phyloP scores from a whole-genome alignment of 305 asterid species.

The Plantago rigida region DNA sequence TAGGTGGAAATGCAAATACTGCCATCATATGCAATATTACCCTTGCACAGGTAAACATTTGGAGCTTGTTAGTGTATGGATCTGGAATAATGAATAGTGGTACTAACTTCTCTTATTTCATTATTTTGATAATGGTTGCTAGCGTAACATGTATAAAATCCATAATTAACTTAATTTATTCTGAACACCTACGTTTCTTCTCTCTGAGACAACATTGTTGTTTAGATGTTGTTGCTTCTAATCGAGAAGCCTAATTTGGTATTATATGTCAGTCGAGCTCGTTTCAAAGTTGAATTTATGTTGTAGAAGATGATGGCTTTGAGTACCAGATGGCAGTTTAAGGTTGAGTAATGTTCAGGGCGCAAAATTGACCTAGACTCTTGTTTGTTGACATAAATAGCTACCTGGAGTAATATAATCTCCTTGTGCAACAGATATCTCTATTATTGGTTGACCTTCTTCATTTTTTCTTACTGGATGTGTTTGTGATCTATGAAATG shows the following conservation, averaged over 20 bases:
- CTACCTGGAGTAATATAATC: not conserved
- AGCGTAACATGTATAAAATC: constrained; percentile 10
- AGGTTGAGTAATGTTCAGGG: not conserved
- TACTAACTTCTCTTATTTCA: constrained; percentile 1
- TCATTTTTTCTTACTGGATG: not conserved
- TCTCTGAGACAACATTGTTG: constrained; percentile 3
- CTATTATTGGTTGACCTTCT: not conserved
- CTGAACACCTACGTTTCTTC: not conserved
- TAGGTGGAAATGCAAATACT: constrained; percentile 97
- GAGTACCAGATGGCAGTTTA: constrained; percentile 3
- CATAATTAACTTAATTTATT: constrained; percentile 1
- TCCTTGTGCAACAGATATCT: not conserved
- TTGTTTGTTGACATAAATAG: not conserved
- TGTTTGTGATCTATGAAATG: not conserved
- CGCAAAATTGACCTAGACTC: not conserved
- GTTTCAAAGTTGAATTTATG: not conserved
- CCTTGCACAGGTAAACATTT: constrained; percentile 72
- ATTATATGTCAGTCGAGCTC: not conserved
- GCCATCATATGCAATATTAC: constrained; percentile 97
- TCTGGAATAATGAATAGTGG: constrained; percentile 16
- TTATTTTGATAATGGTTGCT: not conserved
- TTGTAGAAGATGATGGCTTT: constrained; percentile 4
- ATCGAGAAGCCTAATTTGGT: not conserved
- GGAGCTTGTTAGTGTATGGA: constrained; percentile 13
- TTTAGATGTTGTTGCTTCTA: constrained; percentile 4